Percentiles rank a stretch among this genome's conserved stretches.
Evolutionary conservation across 2,329 filamentous ascomycete species (phyloP).

Genomic region (Parastagonospora nodorum): DNA sequence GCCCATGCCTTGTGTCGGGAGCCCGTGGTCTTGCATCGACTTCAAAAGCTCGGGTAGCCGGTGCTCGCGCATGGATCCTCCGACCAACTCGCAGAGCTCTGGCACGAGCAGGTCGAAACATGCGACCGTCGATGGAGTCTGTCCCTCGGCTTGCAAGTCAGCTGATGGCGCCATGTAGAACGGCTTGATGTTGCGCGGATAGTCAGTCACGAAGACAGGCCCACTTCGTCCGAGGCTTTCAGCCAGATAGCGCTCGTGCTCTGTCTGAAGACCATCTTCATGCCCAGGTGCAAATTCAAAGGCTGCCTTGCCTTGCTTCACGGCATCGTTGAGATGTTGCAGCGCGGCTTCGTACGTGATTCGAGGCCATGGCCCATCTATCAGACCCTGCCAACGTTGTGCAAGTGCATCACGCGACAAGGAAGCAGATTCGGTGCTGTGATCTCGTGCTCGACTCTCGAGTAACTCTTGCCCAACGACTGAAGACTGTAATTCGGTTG

Average conservation of each 20-base stretch:
- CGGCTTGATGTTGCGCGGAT: conserved; percentile 85
- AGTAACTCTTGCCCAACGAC: conserved; percentile 62
- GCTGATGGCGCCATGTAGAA: conserved; percentile 77
- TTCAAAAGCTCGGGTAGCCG: conserved; percentile 68
- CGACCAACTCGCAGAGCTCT: conserved; percentile 83
- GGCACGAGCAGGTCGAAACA: conserved; percentile 91
- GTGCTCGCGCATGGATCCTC: conserved; percentile 88
- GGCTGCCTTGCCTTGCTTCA: conserved; percentile 51
- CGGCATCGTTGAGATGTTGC: conserved; percentile 65
- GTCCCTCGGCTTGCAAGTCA: conserved; percentile 12
- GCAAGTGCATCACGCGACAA: conserved; percentile 60
- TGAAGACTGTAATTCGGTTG: conserved; percentile 56
- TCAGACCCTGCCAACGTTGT: conserved; percentile 74
- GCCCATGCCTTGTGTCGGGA: conserved; percentile 50
- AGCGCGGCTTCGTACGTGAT: conserved; percentile 85
- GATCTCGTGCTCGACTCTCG: conserved; percentile 48
- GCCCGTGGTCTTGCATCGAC: conserved; percentile 72
- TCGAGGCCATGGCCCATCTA: conserved; percentile 76
- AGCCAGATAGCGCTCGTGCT: conserved; percentile 91
- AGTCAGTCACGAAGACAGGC: conserved; percentile 91
- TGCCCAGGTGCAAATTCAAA: conserved; percentile 75
- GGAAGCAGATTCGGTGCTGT: conserved; percentile 42
- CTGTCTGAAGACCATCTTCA: conserved; percentile 78
- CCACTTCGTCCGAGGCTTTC: conserved; percentile 64
- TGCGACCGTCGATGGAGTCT: conserved; percentile 65